These are phyloP conservation scores for Saccharomycopsis sp. DNA, from an alignment of 805 yeast genomes.

Conservation along the genomic window DNA sequence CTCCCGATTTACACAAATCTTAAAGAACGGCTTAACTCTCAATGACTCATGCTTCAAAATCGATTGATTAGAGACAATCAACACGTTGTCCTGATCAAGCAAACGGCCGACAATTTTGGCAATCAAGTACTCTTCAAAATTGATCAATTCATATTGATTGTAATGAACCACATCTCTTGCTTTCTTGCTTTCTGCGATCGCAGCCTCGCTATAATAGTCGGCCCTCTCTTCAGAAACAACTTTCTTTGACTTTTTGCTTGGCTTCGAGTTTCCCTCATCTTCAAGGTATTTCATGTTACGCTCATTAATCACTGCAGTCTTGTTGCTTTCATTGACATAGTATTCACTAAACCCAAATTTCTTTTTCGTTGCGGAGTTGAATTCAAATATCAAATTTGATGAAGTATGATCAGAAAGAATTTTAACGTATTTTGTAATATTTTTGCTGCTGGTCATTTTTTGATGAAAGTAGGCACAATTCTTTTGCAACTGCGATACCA, in stretches of 20 bases:
- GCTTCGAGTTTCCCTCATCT: background rate
- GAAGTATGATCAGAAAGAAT: slow-evolving; percentile 54
- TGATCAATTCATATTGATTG: slow-evolving; percentile 30
- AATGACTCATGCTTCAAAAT: slow-evolving; percentile 67
- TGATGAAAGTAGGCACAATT: slow-evolving; percentile 36
- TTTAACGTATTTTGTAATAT: slow-evolving; percentile 34
- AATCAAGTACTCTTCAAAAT: slow-evolving; percentile 52
- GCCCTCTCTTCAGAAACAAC: slow-evolving; percentile 8
- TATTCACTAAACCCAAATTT: slow-evolving; percentile 38
- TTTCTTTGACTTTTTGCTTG: background rate
- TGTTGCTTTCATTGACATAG: slow-evolving; percentile 29
- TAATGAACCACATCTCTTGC: slow-evolving; percentile 18
- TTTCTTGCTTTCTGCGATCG: slow-evolving; percentile 8
- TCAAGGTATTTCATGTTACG: slow-evolving; percentile 10
- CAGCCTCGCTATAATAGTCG: slow-evolving; percentile 19
- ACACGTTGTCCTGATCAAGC: slow-evolving; percentile 43
- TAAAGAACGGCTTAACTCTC: slow-evolving; percentile 58
- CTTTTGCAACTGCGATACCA: slow-evolving; percentile 31
- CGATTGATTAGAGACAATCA: slow-evolving; percentile 51
- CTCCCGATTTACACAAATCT: slow-evolving; percentile 42
- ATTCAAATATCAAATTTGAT: slow-evolving; percentile 62
- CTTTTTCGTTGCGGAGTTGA: slow-evolving; percentile 42
- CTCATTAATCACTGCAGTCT: slow-evolving; percentile 29
- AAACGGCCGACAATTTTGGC: slow-evolving; percentile 59
- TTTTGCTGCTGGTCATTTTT: slow-evolving; percentile 34